phyloP scores from a whole-genome alignment of 2,329 filamentous ascomycete genomes.

The Cercospora zeae-maydis region DNA sequence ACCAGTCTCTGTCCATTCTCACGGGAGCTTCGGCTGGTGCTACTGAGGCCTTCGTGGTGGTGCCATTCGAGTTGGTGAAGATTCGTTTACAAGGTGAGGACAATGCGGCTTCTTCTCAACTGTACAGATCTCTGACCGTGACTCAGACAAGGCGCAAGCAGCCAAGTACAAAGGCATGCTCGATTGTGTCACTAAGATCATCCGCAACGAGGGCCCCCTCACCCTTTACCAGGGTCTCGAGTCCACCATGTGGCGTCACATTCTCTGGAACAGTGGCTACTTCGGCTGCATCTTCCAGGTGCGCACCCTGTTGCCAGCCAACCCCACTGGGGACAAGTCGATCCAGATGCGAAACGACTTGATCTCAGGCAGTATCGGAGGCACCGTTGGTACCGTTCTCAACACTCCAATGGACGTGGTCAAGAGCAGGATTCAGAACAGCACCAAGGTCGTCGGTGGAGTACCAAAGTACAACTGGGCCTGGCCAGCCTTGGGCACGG shows the following conservation, averaged over 20 bases:
- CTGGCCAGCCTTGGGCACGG: slow-evolving; percentile 77
- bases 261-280: slow-evolving; percentile 91
- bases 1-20: slow-evolving; percentile 82
- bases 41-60: slow-evolving; percentile 93
- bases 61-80: slow-evolving; percentile 98
- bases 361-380: slow-evolving; percentile 79
- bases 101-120: not conserved
- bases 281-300: slow-evolving; percentile 99
- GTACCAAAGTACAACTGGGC: slow-evolving; percentile 99
- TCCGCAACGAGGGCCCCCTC: slow-evolving; percentile 76
- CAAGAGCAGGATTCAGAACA: slow-evolving; percentile 98
- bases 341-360: slow-evolving; percentile 83
- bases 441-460: slow-evolving; percentile 72
- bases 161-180: slow-evolving; percentile 81
- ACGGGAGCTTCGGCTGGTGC: slow-evolving; percentile 93
- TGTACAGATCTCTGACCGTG: slow-evolving; percentile 6
- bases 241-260: slow-evolving; percentile 93
- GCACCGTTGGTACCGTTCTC: slow-evolving; percentile 82
- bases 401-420: slow-evolving; percentile 98
- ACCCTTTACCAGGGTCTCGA: slow-evolving; percentile 96
- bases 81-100: slow-evolving; percentile 72
- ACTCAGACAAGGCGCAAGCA: slow-evolving; percentile 76
- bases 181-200: slow-evolving; percentile 76
- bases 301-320: slow-evolving; percentile 71
- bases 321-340: slow-evolving; percentile 67